Evolutionary conservation across 495 filamentous ascomycete species (phyloP).

Genomic region (Neurospora sp.): DNA sequence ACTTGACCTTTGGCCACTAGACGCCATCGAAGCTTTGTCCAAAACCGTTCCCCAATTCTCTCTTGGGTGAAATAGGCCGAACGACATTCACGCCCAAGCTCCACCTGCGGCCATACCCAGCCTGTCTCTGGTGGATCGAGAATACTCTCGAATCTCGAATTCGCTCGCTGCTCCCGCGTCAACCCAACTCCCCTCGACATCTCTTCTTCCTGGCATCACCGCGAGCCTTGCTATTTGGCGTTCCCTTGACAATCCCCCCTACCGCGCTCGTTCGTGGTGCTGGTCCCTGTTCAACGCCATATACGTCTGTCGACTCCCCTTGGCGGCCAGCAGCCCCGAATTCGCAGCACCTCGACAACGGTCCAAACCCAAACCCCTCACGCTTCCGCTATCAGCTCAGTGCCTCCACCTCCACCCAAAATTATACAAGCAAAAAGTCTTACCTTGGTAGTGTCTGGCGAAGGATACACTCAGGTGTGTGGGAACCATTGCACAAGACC

Average conservation of each 20-base stretch:
- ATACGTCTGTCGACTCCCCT: not conserved
- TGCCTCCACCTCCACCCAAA: not conserved
- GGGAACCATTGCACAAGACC: slow-evolving; percentile 17
- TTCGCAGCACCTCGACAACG: not conserved
- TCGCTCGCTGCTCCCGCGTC: not conserved
- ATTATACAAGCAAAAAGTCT: not conserved
- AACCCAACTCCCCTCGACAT: not conserved
- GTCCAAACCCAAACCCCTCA: not conserved
- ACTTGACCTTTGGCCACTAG: not conserved
- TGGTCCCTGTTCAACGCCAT: not conserved
- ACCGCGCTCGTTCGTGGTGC: not conserved
- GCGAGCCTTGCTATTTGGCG: not conserved
- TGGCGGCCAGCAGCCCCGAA: not conserved
- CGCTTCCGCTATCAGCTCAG: not conserved
- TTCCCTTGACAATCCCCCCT: not conserved
- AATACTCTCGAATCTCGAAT: not conserved
- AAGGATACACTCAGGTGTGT: not conserved
- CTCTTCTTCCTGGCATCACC: not conserved
- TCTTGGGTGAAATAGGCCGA: not conserved
- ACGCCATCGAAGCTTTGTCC: not conserved
- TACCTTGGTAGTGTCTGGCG: not conserved
- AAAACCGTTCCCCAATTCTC: not conserved
- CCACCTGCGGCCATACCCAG: not conserved
- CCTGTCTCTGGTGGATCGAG: not conserved
- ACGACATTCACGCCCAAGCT: not conserved